phyloP scores from a whole-genome alignment of 208 protist species.

The Tritrichomonas foetus region DNA sequence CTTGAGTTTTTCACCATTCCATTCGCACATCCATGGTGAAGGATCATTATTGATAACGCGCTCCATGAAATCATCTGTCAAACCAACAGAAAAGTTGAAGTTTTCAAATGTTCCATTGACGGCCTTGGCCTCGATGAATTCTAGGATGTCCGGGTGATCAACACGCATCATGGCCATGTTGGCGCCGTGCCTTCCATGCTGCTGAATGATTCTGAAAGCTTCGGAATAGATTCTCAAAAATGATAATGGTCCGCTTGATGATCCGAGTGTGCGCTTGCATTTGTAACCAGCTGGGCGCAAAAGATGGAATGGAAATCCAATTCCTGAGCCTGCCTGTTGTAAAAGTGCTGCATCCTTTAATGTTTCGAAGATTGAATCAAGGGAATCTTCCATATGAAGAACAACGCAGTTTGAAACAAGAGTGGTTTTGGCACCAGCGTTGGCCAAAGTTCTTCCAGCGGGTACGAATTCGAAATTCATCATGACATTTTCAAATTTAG shows the following conservation, averaged over 20 bases:
- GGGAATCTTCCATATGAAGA: constrained; percentile 22
- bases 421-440: neutral
- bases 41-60: neutral
- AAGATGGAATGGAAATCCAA: constrained; percentile 2
- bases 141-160: constrained; percentile 14
- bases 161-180: constrained; percentile 27
- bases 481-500: neutral
- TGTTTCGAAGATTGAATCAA: constrained; percentile 21
- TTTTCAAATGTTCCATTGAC: neutral
- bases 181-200: neutral
- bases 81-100: neutral
- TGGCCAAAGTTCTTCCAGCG: neutral
- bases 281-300: neutral
- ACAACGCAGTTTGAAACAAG: constrained; percentile 19
- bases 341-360: neutral
- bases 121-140: neutral
- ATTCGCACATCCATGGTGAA: neutral
- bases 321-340: neutral
- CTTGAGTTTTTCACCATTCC: neutral
- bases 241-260: constrained; percentile 8
- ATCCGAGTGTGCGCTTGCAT: neutral
- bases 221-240: neutral
- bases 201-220: neutral
- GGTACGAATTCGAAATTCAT: constrained; percentile 22
- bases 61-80: constrained; percentile 30